Base-by-base conservation (phyloP, 1,139 yeast species). In the Diutina sp. region DNA sequence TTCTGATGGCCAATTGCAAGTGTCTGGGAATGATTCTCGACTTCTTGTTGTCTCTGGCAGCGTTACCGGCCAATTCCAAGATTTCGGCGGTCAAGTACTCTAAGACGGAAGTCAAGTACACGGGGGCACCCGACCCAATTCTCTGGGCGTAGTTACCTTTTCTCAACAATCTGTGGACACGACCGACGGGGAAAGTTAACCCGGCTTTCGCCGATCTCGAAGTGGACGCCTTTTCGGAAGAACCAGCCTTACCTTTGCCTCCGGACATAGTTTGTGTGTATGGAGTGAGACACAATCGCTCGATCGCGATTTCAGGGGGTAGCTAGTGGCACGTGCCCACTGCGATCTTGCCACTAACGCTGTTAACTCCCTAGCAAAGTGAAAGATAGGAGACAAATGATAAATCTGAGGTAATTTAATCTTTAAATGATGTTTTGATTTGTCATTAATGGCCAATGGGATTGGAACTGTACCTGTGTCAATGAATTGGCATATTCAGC, bases 121-220 rank as follows among this genome's bases (percentile, higher is more conserved):
- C 95, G 75, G 95, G 95, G 67, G 95, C 95, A 82, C 97, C 97
- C 65, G 97, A 91, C 84, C 98, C 98, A 69, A 91, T 87, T 83
- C 98, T 88, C 82, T 91, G 97, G 68, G 97, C 97, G 80, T 91
- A 91, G 85, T 91, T 91, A 71, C 98, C 98, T 79, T 88, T 90
- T 84, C 96, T 89, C 70, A 91, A 80, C 69, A 90, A 83, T 82
- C 97, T 86, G 83, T 91, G 98, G 65, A 91, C 95, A 86, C 98
- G 93, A 77, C 98, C 98, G 67, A 93, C 98, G 78, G 98, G 98
- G 95, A 93, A 91, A 68, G 96, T 89, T 73, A 91, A 85, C 75
- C 97, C 98, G 72, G 98, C 98, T 82, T 90, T 91, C 62, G 97
- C 86, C 66, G 98, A 91, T 84, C 98, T 90, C 59, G 97, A 87